Base-by-base conservation (phyloP, 2,329 filamentous ascomycete genomes). In the Neocatenulostroma microsporum region DNA sequence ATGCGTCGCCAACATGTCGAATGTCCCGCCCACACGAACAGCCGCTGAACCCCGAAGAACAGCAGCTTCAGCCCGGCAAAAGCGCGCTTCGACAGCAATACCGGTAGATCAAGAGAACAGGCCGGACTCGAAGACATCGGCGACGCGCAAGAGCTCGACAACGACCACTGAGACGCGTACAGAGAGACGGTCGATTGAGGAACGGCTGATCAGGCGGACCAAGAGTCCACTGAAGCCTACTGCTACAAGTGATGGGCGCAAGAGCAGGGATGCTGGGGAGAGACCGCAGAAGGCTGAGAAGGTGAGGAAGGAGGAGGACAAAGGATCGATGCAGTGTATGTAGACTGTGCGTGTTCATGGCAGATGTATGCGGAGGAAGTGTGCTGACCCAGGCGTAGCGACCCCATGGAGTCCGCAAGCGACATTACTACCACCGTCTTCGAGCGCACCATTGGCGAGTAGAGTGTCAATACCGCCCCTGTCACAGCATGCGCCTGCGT, bases 331-430 rank as follows among this genome's bases (percentile, higher is more conserved):
- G 21, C 33, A 35, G 24, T 17, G 36, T 39, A 31, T 20, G 37
- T 35, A 31, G 13, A 25, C 17, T 28, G 25, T 25, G 32, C 13
- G 21, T 9, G 19, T 10, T 11, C 5, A 24, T 21, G 23, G 23
- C 11, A 21, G n/a, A n/a, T 6, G 19, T 10, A 18, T 21, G 24
- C 50, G 21, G 21, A 30, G 23, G 34, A 36, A 29, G 21, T 8
- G 21, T 14, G 29, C 19, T 37, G 14, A 11, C 23, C 30, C 12
- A 20, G 9, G 8, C 6, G 19, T 29, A 53, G 38, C 45, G 53
- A 63, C 56, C 34, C 61, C 68, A 54, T 96, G 91, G 91, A 80
- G 78, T 38, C 89, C 91, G 1, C 75, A 85, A 56, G 89, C 79
- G 7, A 80, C 74, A 1, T 66, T 96, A 15, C 68, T 88, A 40